Base-by-base conservation (phyloP, 768 basidiomycete species). In the button mushroom (Agaricus bisporus) region DNA sequence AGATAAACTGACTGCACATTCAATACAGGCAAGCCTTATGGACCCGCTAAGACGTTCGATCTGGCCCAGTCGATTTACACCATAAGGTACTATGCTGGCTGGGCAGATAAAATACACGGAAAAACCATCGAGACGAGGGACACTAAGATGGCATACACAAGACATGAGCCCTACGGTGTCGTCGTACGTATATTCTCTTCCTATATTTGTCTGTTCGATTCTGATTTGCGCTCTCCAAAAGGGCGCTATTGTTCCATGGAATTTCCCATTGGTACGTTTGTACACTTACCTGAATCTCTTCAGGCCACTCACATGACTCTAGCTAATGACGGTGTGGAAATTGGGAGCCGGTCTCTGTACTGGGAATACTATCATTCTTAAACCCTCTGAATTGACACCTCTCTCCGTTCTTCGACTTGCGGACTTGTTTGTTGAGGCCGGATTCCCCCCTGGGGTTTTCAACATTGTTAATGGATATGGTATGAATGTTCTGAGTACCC, bases 21-120 rank as follows among this genome's bases (percentile, higher is more conserved):
- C 3, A 41, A 17, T n/a, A 11, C 39, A 78, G 80, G 84, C 38
- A 85, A 86, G 69, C 75, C 80, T 1, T 83, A 74, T 61, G 38
- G 46, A 7, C 72, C 68, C 65, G 73, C 82, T 12, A 78, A 73
- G 56, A 66, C 61, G n/a, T 66, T 63, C 0, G 88, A 89, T 59
- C 64, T 88, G 2, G 60, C 63, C 0, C 67, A 66, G 50, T 67
- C 77, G 0, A 73, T 84, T 54, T 71, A 65, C 28, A 72, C 74
- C 32, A 65, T 92, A 58, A 74, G 81, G 37, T 95, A 95, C 70
- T 98, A 87, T 61, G 89, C 83, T 44, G 94, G 93, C 15, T 90
- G 89, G 85, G 89, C 91, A 20, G 93, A 94, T 73, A 95, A 95
- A 72, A 69, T 87, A 47, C 72, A 77, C 5, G 90, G 88, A 3